Conservation (phyloP, 2,329 filamentous ascomycete genomes). For the Aspergillus puulaauensis region DNA sequence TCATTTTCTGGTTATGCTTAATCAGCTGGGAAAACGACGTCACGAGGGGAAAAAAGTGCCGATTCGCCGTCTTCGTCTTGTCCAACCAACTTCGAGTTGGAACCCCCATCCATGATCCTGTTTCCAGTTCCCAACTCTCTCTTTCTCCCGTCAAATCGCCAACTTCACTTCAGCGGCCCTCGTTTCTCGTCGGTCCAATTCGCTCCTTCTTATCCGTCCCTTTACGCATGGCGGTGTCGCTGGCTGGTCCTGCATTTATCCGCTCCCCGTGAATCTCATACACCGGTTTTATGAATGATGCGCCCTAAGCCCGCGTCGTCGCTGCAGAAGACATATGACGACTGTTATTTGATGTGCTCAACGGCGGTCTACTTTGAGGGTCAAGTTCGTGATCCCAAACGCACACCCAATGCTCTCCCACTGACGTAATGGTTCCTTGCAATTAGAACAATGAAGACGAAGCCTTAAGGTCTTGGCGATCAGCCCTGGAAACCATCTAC, state of each 20-base stretch:
- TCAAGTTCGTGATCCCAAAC: conserved; percentile 58
- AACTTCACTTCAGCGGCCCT: background rate
- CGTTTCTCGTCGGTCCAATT: background rate
- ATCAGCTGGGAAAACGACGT: conserved; percentile 10
- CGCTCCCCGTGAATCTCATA: conserved; percentile 10
- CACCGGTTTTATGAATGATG: conserved; percentile 42
- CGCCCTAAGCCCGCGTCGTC: conserved; percentile 63
- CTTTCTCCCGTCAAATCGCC: background rate
- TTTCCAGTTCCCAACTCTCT: background rate
- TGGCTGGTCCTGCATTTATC: conserved; percentile 23
- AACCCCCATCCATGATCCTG: background rate
- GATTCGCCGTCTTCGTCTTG: conserved; percentile 5
- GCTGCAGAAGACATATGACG: conserved; percentile 96
- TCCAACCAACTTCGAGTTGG: background rate
- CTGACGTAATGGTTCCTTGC: background rate
- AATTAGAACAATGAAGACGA: conserved; percentile 82
- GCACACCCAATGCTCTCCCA: background rate
- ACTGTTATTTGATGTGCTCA: conserved; percentile 90
- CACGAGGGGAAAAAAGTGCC: conserved; percentile 13
- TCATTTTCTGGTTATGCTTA: background rate
- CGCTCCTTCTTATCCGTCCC: background rate
- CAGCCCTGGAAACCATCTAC: conserved; percentile 83
- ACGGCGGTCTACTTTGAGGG: conserved; percentile 95
- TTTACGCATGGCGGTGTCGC: conserved; percentile 21
- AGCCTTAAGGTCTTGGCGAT: conserved; percentile 86